Evolutionary conservation across 2,329 filamentous ascomycete species (phyloP).

Genomic region (Botryotinia calthae): DNA sequence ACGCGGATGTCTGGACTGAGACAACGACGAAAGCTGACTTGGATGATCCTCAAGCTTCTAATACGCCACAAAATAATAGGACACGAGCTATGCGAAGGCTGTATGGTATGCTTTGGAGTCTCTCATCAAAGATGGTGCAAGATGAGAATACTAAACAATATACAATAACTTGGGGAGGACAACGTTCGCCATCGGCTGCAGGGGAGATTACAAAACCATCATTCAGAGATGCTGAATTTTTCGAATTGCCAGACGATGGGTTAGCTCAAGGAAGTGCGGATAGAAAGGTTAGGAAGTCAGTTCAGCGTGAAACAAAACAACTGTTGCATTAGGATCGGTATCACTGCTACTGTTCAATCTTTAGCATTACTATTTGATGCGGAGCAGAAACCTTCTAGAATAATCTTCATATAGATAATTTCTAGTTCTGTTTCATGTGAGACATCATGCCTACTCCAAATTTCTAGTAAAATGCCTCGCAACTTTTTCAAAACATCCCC

Average conservation of each 20-base stretch:
- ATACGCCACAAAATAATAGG: neutral
- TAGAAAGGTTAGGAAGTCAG: neutral
- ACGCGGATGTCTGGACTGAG: neutral
- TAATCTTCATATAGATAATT: neutral
- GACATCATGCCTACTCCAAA: neutral
- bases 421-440: neutral
- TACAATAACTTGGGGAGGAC: slow-evolving; percentile 48
- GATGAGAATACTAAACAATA: slow-evolving; percentile 36
- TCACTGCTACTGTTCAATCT: neutral
- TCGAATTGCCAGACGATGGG: slow-evolving; percentile 41
- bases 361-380: neutral
- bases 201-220: slow-evolving; percentile 35
- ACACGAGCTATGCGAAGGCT: slow-evolving; percentile 47
- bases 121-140: slow-evolving; percentile 45
- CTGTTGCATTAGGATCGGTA: neutral
- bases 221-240: slow-evolving; percentile 45
- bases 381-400: neutral
- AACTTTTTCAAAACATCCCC: neutral
- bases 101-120: slow-evolving; percentile 47
- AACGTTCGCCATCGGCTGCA: slow-evolving; percentile 33
- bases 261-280: slow-evolving; percentile 35
- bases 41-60: neutral
- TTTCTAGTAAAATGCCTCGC: neutral
- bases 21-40: too few relatives aligned
- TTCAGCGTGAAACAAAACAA: neutral